phyloP scores from a whole-genome alignment of 2,329 filamentous ascomycete genomes.

The Clarireedia sp. region DNA sequence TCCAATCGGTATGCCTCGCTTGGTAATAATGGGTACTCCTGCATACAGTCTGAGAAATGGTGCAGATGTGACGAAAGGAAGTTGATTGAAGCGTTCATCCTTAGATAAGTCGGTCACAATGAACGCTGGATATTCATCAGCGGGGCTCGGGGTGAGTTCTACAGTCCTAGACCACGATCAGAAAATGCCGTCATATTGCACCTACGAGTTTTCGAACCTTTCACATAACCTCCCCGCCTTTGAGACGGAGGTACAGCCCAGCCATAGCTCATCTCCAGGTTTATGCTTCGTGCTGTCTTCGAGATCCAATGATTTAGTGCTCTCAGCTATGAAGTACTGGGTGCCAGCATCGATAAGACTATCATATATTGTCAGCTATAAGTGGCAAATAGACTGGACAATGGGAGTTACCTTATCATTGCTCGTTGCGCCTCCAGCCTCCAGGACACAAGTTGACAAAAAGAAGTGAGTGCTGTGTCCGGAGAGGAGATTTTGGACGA shows the following conservation, averaged over 20 bases:
- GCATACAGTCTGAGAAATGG: constrained; percentile 28
- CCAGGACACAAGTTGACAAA: constrained; percentile 43
- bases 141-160: constrained; percentile 14
- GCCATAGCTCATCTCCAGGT: constrained; percentile 28
- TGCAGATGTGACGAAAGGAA: constrained; percentile 23
- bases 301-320: constrained; percentile 37
- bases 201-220: constrained; percentile 16
- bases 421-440: constrained; percentile 39
- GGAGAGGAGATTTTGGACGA: constrained; percentile 29
- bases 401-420: constrained; percentile 34
- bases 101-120: constrained; percentile 26
- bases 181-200: background rate
- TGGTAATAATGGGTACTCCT: constrained; percentile 29
- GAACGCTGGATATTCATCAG: constrained; percentile 25
- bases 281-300: constrained; percentile 22
- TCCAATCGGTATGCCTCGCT: constrained; percentile 41
- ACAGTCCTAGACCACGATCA: constrained; percentile 21
- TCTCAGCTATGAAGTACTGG: constrained; percentile 46
- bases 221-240: constrained; percentile 29
- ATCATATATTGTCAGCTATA: constrained; percentile 9
- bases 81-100: constrained; percentile 25
- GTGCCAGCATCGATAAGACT: constrained; percentile 38
- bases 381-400: background rate
- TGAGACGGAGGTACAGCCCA: constrained; percentile 25
- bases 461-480: constrained; percentile 39